Percentiles rank a stretch among this genome's conserved stretches.
Conservation (phyloP, 2,329 filamentous ascomycete species). For the Cadophora malorum region DNA sequence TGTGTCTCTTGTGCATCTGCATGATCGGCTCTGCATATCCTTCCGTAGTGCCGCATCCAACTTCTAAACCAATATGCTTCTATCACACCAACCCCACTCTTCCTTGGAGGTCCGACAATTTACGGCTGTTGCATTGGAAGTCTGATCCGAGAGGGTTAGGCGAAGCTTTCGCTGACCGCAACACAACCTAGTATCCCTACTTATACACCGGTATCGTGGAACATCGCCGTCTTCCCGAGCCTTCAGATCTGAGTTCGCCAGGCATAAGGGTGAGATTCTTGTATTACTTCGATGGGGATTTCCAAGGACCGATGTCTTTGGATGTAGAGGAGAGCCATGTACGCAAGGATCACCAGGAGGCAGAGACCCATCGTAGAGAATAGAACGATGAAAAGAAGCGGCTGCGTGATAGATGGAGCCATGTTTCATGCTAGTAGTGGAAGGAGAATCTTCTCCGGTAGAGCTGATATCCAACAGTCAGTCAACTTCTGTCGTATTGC, state of each 20-base stretch:
- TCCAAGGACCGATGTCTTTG: slow-evolving; percentile 21
- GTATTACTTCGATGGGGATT: slow-evolving; percentile 12
- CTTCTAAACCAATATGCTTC: neutral
- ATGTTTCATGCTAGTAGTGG: slow-evolving; percentile 18
- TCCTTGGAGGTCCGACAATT: neutral
- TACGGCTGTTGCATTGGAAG: neutral
- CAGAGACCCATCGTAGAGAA: slow-evolving; percentile 30
- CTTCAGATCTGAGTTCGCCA: slow-evolving; percentile 32
- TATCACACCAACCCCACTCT: neutral
- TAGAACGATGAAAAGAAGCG: slow-evolving; percentile 32
- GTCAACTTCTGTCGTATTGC: neutral
- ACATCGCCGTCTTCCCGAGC: neutral
- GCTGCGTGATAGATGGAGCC: slow-evolving; percentile 31
- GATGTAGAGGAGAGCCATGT: slow-evolving; percentile 32
- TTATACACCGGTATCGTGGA: neutral
- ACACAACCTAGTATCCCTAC: neutral
- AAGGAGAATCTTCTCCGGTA: neutral
- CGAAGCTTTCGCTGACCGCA: neutral
- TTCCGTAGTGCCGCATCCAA: neutral
- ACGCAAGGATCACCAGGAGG: slow-evolving; percentile 27
- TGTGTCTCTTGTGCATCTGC: neutral
- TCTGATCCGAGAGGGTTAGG: neutral
- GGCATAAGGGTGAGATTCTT: slow-evolving; percentile 32
- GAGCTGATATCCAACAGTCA: neutral
- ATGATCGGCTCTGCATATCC: neutral